Conservation (phyloP, 164 flowering plant species). For the Saururus chinensis region DNA sequence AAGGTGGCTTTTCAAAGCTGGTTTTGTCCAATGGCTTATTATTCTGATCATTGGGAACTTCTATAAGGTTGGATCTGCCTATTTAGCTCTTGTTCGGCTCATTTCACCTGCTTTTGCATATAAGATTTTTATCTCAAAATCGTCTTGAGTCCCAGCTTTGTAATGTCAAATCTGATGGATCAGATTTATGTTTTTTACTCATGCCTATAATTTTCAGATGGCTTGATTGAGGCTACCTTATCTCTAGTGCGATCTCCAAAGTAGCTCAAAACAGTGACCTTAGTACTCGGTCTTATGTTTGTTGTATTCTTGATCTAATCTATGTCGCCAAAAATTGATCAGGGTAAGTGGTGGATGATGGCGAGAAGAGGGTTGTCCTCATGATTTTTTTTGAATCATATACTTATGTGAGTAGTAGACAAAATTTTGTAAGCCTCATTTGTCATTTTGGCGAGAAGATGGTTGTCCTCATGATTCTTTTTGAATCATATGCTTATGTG, state of each 20-base stretch:
- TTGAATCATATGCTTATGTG: background rate
- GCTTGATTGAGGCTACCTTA: conserved; percentile 89
- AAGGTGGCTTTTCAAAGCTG: conserved; percentile 92
- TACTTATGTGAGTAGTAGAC: background rate
- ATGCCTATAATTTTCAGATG: conserved; percentile 46
- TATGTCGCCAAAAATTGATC: too few species aligned
- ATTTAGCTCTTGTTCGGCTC: too few species aligned
- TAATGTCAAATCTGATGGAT: background rate
- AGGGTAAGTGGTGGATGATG: too few species aligned
- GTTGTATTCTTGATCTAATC: too few species aligned
- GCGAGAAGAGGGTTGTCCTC: too few species aligned
- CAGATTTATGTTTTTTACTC: background rate
- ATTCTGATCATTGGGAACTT: conserved; percentile 59
- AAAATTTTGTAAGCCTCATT: background rate
- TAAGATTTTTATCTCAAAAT: conserved; percentile 26
- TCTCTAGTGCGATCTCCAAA: conserved; percentile 68
- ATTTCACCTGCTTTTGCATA: conserved; percentile 87
- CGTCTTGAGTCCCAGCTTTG: background rate
- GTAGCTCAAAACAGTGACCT: conserved; percentile 76
- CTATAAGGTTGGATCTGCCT: too few species aligned
- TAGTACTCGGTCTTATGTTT: conserved; percentile 34
- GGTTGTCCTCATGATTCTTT: background rate
- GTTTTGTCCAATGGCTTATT: conserved; percentile 76
- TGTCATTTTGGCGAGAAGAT: conserved; percentile 4
- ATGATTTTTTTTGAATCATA: background rate